Base-by-base conservation (phyloP, 2,329 filamentous ascomycete species). In the Ophiocordyceps australis region DNA sequence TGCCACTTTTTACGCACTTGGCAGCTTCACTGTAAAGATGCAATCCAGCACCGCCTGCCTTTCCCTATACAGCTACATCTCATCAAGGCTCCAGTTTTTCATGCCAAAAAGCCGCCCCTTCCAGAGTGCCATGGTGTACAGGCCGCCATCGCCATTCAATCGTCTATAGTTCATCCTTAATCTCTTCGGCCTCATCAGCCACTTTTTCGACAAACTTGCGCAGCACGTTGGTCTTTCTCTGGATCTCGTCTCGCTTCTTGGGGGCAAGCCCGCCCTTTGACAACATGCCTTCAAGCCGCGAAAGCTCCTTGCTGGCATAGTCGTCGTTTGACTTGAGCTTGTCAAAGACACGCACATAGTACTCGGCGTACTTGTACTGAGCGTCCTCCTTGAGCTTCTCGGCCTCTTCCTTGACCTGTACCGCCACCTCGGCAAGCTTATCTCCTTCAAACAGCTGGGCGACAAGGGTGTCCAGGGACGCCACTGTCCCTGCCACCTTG, bases 301-400 rank as follows among this genome's bases (percentile, higher is more conserved):
- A 64, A 34, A 85, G 60, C 63, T 95, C 86, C 71, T 93, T 95
- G 46, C 69, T 58, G 25, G 73, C 81, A 45, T 81, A 94, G 27
- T 62, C 74, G 33, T 77, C 63, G 55, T 77, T 91, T 50, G 74
- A 62, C 46, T 59, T 63, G 35, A 89, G 58, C 71, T 94, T 95
- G 48, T 80, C 70, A 32, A 89, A 77, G 28, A 92, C 83, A 49
- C 80, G 81, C 49, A 89, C 62, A 52, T 98, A 95, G 68, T 98
- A 98, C 54, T 85, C 67, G 24, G 81, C 81, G 46, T 86, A 92
- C 60, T 80, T 81, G 51, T 75, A 52, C 50, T 70, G 58, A 9
- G 56, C 58, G 33, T 57, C 49, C 27, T 66, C 73, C 55, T 75
- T 68, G 27, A 89, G 49, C 26, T 54, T 58, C 39, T 65, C 63